These are phyloP conservation scores for Tulasnella sp. DNA, from an alignment of 768 basidiomycete species.

Conservation along the genomic window DNA sequence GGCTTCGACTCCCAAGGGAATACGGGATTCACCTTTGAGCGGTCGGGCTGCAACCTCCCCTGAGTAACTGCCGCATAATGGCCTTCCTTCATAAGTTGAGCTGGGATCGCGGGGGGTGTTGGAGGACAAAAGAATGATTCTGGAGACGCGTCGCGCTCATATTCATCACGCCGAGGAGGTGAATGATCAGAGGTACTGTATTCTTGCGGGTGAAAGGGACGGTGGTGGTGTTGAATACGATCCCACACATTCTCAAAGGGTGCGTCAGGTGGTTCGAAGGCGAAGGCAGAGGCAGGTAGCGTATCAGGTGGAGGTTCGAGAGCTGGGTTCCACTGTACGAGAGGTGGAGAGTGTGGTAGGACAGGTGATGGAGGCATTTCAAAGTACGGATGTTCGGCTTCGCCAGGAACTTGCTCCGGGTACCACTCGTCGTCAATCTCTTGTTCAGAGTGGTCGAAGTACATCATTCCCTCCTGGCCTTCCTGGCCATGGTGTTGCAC, in stretches of 20 bases:
- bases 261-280: slow-evolving; percentile 52
- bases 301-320: slow-evolving; percentile 64
- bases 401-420: no score
- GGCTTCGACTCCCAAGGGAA: slow-evolving; percentile 94
- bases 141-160: slow-evolving; percentile 4
- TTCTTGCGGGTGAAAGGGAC: not conserved
- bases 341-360: slow-evolving; percentile 47
- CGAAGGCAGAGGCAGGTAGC: slow-evolving; percentile 36
- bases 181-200: not conserved
- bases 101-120: slow-evolving; percentile 49
- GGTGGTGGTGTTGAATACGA: slow-evolving; percentile 28
- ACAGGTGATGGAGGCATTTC: slow-evolving; percentile 14
- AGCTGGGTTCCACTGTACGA: slow-evolving; percentile 70
- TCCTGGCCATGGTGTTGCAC: no score
- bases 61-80: slow-evolving; percentile 51
- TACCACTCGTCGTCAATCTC: no score
- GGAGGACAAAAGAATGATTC: slow-evolving; percentile 49
- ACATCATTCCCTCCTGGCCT: no score
- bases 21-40: slow-evolving; percentile 54
- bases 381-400: not conserved
- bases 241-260: slow-evolving; percentile 88
- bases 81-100: slow-evolving; percentile 52
- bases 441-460: no score
- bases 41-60: slow-evolving; percentile 46
- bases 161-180: not conserved